These are phyloP conservation scores for Colletotrichum cuscutae DNA, from an alignment of 2,329 filamentous ascomycete species.

Conservation along the genomic window DNA sequence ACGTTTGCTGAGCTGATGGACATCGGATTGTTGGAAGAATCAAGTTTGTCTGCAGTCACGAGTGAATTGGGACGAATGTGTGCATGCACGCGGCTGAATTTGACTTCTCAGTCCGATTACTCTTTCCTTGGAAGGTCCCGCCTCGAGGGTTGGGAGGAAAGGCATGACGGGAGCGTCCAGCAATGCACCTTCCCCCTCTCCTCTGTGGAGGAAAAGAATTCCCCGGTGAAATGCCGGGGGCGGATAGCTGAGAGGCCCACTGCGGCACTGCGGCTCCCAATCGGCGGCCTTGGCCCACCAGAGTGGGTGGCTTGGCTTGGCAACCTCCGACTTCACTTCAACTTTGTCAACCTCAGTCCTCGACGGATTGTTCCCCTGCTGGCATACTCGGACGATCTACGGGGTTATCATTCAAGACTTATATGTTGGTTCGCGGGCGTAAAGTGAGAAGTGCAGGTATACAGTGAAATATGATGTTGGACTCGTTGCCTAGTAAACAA, in stretches of 20 bases:
- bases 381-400: too few relatives aligned
- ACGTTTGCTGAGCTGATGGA: conserved; percentile 9
- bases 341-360: neutral
- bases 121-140: neutral
- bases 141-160: neutral
- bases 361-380: too few relatives aligned
- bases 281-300: conserved; percentile 1
- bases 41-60: neutral
- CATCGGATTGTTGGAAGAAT: conserved; percentile 15
- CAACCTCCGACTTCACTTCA: conserved; percentile 2
- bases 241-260: neutral
- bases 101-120: neutral
- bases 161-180: neutral
- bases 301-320: conserved; percentile 5
- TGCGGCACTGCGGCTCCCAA: neutral
- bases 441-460: too few relatives aligned
- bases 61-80: neutral
- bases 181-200: neutral
- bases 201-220: neutral
- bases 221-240: neutral
- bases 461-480: too few relatives aligned
- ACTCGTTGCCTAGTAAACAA: too few relatives aligned
- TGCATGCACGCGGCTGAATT: neutral
- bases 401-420: neutral
- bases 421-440: too few relatives aligned